Evolutionary conservation across 169 alveolate genomes (phyloP).

Genomic region (Plasmodium sp.): DNA sequence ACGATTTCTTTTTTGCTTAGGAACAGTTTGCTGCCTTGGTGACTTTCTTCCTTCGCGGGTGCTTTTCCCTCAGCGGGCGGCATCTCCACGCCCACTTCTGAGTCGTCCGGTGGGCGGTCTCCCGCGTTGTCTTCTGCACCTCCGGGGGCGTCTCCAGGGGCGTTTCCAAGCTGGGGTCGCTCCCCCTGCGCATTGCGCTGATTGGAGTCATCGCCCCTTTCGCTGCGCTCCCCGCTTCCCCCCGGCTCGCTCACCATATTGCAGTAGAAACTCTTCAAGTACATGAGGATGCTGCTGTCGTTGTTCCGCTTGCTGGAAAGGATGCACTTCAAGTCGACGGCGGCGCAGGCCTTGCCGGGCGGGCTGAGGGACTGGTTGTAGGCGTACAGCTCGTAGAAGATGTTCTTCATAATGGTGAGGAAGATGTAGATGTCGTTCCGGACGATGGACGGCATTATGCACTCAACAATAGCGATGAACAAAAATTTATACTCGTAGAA

Average conservation of each 20-base stretch:
- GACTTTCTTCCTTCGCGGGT: background rate
- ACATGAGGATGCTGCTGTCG: constrained; percentile 35
- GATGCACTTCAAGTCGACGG: constrained; percentile 27
- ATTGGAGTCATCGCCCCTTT: background rate
- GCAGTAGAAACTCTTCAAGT: constrained; percentile 50
- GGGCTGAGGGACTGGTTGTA: constrained; percentile 50
- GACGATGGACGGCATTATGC: constrained; percentile 74
- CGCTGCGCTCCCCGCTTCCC: background rate
- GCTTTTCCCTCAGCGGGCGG: background rate
- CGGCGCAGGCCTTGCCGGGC: background rate
- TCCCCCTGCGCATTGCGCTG: background rate
- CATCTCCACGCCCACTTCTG: background rate
- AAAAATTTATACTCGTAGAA: constrained; percentile 66
- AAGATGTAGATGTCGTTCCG: constrained; percentile 55
- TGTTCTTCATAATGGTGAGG: constrained; percentile 50
- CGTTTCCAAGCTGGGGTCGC: background rate
- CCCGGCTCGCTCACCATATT: constrained; percentile 35
- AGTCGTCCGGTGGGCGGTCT: background rate
- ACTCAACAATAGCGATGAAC: constrained; percentile 66
- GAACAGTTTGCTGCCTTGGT: background rate
- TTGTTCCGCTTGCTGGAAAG: constrained; percentile 43
- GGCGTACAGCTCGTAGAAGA: constrained; percentile 56
- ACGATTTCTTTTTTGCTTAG: constrained; percentile 63
- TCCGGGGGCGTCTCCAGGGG: background rate
- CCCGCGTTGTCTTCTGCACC: background rate